These are phyloP conservation scores for Blastobotrys indianensis DNA, from an alignment of 1,139 yeast genomes.

Conservation along the genomic window DNA sequence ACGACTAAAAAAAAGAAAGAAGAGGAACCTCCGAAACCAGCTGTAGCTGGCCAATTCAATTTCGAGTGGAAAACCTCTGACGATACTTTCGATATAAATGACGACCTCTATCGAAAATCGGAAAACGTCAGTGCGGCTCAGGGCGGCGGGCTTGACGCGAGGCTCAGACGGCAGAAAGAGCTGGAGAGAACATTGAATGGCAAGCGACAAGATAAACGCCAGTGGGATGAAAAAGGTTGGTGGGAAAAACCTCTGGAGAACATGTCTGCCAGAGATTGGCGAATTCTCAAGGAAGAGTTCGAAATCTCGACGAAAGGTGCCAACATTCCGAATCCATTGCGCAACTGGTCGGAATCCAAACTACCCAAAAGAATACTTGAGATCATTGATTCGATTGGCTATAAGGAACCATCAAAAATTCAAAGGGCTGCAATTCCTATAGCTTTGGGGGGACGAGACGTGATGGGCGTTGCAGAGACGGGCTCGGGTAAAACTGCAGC, in stretches of 20 bases:
- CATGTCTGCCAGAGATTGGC: conserved; percentile 86
- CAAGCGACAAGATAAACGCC: conserved; percentile 19
- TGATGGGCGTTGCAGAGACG: conserved; percentile 90
- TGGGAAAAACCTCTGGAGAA: conserved; percentile 51
- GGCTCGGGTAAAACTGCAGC: conserved; percentile 95
- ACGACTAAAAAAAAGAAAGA: too few relatives aligned
- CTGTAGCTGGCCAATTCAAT: conserved; percentile 35
- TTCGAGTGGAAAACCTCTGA: conserved; percentile 69
- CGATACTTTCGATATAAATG: conserved; percentile 50
- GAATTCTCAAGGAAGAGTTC: conserved; percentile 76
- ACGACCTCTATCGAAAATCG: conserved; percentile 36
- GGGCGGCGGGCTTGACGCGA: conserved; percentile 29
- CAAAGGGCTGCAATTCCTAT: conserved; percentile 86
- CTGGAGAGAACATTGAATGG: conserved; percentile 14
- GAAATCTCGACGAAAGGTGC: conserved; percentile 58
- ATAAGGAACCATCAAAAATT: conserved; percentile 72
- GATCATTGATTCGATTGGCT: conserved; percentile 41
- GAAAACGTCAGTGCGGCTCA: conserved; percentile 17
- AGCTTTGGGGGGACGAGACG: conserved; percentile 54
- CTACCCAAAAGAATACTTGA: conserved; percentile 43
- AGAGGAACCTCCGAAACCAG: too few relatives aligned
- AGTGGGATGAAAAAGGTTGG: conserved; percentile 48
- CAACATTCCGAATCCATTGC: conserved; percentile 51
- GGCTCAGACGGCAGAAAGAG: conserved; percentile 19
- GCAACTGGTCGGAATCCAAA: conserved; percentile 64